Percentiles rank a stretch among this genome's conserved stretches.
Evolutionary conservation across 2,329 filamentous ascomycete genomes (phyloP).

Genomic region (Aureobasidium zeae): DNA sequence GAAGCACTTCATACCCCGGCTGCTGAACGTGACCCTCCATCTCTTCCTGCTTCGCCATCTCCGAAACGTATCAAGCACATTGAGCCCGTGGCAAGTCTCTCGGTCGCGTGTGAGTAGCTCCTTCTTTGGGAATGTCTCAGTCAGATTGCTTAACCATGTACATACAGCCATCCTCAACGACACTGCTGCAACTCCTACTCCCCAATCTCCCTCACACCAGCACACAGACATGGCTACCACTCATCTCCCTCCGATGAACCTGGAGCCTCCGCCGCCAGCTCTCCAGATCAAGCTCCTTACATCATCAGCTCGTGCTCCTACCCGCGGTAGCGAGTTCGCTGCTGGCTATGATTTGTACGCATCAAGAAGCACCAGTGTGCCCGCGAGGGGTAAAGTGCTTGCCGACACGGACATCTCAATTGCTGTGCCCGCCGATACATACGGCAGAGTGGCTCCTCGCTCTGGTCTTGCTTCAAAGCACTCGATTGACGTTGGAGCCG

Average conservation of each 20-base stretch:
- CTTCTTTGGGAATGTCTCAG: no score
- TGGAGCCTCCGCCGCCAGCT: constrained; percentile 42
- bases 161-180: constrained; percentile 30
- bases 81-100: constrained; percentile 32
- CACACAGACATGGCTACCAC: constrained; percentile 18
- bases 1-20: constrained; percentile 26
- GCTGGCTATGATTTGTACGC: constrained; percentile 90
- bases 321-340: constrained; percentile 77
- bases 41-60: constrained; percentile 61
- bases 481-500: constrained; percentile 91
- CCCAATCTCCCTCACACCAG: constrained; percentile 19
- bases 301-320: constrained; percentile 68
- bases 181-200: constrained; percentile 27
- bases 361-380: constrained; percentile 63
- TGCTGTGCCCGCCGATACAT: constrained; percentile 69
- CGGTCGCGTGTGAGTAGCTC: constrained; percentile 26
- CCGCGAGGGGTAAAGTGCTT: constrained; percentile 70
- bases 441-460: constrained; percentile 81
- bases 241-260: constrained; percentile 25
- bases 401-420: constrained; percentile 89
- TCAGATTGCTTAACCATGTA: no score
- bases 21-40: constrained; percentile 41
- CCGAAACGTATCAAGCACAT: constrained; percentile 70
- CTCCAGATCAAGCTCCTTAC: constrained; percentile 85
- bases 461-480: constrained; percentile 89